Base-by-base conservation (phyloP, 805 yeast species). In the Pichia heedii region DNA sequence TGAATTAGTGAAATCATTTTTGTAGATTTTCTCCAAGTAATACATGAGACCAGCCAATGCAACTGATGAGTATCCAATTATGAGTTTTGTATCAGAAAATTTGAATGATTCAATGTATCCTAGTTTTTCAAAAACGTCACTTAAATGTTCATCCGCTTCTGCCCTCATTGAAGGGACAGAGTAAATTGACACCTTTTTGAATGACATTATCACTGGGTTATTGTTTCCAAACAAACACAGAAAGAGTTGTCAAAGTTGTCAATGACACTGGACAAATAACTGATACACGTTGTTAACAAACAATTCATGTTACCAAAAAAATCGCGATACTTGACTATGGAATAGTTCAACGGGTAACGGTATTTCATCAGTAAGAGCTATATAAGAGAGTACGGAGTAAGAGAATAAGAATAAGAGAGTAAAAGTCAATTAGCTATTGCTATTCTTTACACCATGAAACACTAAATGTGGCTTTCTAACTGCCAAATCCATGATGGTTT, bases 401-500 rank as follows among this genome's bases (percentile, higher is more conserved):
- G n/a, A n/a, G n/a, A n/a, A n/a, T n/a, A n/a, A n/a, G n/a, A n/a
- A n/a, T n/a, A n/a, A n/a, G n/a, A n/a, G n/a, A n/a, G n/a, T n/a
- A n/a, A n/a, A n/a, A n/a, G n/a, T n/a, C n/a, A n/a, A n/a, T n/a
- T n/a, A n/a, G n/a, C n/a, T n/a, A n/a, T n/a, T n/a, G n/a, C n/a
- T 5, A 10, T 32, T 20, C 24, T n/a, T 36, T 36, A 12, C 36
- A 3, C 5, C 32, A 12, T 29, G n/a, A 16, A 29, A 29, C 15
- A 29, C 32, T 50, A 85, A 63, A 54, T 82, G 74, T 0, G 95
- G 95, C 56, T 82, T 84, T 41, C 83, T 66, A 45, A 71, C 64
- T 2, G 90, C 88, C 48, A 87, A 63, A 53, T 85, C 81, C 37
- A 87, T 59, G n/a, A 87, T 80, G 1, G 94, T 81, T 60, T 84